Base-by-base conservation (phyloP, 805 yeast species). In the Metschnikowia gelsemii region DNA sequence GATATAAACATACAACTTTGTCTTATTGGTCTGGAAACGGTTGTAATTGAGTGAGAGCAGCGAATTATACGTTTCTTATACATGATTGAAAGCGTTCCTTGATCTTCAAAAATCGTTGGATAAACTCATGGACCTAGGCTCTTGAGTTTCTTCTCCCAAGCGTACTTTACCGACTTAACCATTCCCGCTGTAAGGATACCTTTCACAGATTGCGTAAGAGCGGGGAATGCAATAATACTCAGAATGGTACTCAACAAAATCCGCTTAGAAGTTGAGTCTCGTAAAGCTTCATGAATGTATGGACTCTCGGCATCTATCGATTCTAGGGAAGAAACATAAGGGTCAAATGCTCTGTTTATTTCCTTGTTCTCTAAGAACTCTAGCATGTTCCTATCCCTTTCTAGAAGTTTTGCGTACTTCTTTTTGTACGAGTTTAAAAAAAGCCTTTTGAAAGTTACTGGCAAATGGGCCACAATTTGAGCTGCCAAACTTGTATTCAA, bases 111-210 rank as follows among this genome's bases (percentile, higher is more conserved):
- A 11, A 27, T 16, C 20, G 16, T 16, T 28, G 12, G 20, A 13
- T 8, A 19, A 14, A 22, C 19, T 32, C 35, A 38, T 18, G 35
- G 11, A 8, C 40, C 37, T 27, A 42, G 31, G 34, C 54, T 46
- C 49, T 69, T 69, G 32, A 57, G 27, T 26, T 62, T 65, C 63
- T 90, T 90, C 35, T 87, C 95, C 61, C 76, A 66, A 4, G 95
- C 90, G 61, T 90, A 90, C 54, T 73, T 77, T 36, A 80, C 57
- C 8, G 90, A 79, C 57, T 84, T 86, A 14, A 68, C 57, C 1
- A 85, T 36, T 1, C 99, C 99, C 1, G 98, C 96, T 3, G 96
- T 88, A 30, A 87, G 66, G 1, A 91, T 54, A 0, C 99, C 99
- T 61, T 91, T 89, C 13, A 79, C 49, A 22, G 87, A 79, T 62